Percentiles rank a stretch among this genome's conserved stretches.
Evolutionary conservation across 2,329 filamentous ascomycete genomes (phyloP).

Genomic region (Daldinia sp.): DNA sequence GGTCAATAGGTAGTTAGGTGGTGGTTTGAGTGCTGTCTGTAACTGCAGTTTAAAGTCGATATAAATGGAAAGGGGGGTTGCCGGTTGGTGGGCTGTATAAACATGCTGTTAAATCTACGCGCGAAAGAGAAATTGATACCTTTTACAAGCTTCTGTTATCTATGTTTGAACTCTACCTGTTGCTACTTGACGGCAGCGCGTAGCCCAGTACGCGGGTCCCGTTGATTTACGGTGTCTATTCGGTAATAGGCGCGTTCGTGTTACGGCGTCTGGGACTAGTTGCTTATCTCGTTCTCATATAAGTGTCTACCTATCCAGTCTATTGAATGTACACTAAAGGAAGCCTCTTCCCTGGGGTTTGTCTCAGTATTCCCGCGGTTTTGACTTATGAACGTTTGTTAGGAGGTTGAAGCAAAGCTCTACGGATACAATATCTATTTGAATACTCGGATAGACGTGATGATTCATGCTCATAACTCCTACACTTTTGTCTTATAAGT

Average conservation of each 20-base stretch:
- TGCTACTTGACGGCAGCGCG: background rate
- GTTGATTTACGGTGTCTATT: background rate
- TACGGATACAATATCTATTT: background rate
- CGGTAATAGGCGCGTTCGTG: background rate
- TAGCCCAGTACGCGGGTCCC: background rate
- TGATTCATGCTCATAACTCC: too few relatives aligned
- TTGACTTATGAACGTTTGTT: background rate
- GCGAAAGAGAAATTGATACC: conserved; percentile 7
- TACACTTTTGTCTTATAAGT: background rate
- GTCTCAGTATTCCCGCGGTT: background rate
- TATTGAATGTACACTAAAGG: too few relatives aligned
- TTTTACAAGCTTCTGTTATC: background rate
- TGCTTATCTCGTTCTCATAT: background rate
- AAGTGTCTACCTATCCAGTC: background rate
- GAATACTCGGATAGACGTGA: background rate
- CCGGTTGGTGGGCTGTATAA: background rate
- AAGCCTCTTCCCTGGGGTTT: background rate
- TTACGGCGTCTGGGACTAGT: background rate
- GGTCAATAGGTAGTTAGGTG: background rate
- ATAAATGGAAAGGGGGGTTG: background rate
- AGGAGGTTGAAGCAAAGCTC: background rate
- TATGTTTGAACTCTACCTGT: background rate
- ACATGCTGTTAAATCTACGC: conserved; percentile 1
- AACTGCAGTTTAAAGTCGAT: too few relatives aligned
- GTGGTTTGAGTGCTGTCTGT: too few relatives aligned